Evolutionary conservation across 2,329 filamentous ascomycete species (phyloP).

Genomic region (Ophiostoma ulmi): DNA sequence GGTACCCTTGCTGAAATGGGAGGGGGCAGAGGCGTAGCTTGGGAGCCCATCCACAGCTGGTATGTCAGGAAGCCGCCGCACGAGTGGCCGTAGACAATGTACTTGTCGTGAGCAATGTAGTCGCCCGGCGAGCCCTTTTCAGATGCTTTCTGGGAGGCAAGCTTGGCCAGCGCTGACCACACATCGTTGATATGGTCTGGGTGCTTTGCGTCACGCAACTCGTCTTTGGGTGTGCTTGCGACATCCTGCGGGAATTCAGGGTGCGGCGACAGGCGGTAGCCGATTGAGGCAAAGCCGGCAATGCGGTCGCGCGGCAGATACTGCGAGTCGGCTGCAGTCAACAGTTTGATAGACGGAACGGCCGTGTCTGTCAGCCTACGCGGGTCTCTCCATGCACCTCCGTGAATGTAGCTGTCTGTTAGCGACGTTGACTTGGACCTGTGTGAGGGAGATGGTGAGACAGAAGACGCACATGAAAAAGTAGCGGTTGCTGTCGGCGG

Average conservation of each 20-base stretch:
- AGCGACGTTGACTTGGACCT: neutral
- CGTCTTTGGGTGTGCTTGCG: constrained; percentile 33
- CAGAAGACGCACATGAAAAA: constrained; percentile 37
- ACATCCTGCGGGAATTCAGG: constrained; percentile 44
- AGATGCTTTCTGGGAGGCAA: constrained; percentile 38
- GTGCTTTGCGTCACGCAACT: constrained; percentile 45
- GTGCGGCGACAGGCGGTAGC: constrained; percentile 58
- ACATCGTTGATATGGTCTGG: constrained; percentile 59
- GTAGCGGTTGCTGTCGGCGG: constrained; percentile 22
- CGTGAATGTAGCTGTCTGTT: constrained; percentile 48
- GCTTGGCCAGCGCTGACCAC: constrained; percentile 44
- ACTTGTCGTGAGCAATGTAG: constrained; percentile 34
- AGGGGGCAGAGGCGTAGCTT: neutral
- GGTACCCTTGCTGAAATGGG: neutral
- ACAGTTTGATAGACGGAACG: constrained; percentile 33
- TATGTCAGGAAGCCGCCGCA: constrained; percentile 60
- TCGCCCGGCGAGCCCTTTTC: constrained; percentile 29
- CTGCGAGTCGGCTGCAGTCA: constrained; percentile 23
- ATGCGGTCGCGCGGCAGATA: constrained; percentile 46
- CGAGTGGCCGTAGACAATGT: constrained; percentile 57
- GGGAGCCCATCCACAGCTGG: constrained; percentile 48
- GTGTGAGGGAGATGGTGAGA: neutral
- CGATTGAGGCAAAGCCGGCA: constrained; percentile 58
- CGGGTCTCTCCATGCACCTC: constrained; percentile 60
- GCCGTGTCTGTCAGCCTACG: constrained; percentile 44